Percentiles rank a stretch among this genome's conserved stretches.
phyloP scores from a whole-genome alignment of 768 basidiomycete species.

The Pleurotus tuber-regium region DNA sequence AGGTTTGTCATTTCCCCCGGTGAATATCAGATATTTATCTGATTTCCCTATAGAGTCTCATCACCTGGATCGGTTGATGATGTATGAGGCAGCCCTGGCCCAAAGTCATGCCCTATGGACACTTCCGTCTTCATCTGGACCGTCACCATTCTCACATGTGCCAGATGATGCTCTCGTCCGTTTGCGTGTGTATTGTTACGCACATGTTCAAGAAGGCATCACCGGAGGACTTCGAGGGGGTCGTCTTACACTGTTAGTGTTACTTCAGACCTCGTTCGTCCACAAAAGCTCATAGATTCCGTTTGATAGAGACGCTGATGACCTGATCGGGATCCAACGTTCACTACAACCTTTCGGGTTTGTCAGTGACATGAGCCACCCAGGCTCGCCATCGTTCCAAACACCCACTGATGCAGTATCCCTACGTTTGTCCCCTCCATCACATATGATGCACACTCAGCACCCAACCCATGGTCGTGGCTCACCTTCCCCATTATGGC shows the following conservation, averaged over 20 bases:
- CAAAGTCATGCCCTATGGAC: slow-evolving; percentile 79
- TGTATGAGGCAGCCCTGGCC: slow-evolving; percentile 80
- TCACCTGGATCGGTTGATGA: slow-evolving; percentile 50
- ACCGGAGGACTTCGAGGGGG: slow-evolving; percentile 83
- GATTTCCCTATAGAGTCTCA: slow-evolving; percentile 35
- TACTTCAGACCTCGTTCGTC: too few relatives aligned
- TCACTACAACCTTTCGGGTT: slow-evolving; percentile 44
- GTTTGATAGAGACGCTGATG: slow-evolving; percentile 73
- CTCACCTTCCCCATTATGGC: slow-evolving; percentile 41
- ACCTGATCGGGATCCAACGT: slow-evolving; percentile 69
- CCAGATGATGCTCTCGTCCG: slow-evolving; percentile 63
- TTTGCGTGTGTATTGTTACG: slow-evolving; percentile 87
- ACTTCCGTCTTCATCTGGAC: slow-evolving; percentile 44
- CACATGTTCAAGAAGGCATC: slow-evolving; percentile 82
- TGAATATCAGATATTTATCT: neutral
- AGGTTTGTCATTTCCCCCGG: slow-evolving; percentile 43
- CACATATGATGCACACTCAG: too few relatives aligned
- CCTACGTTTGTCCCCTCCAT: slow-evolving; percentile 11
- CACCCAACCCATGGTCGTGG: slow-evolving; percentile 5
- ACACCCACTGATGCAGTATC: slow-evolving; percentile 15
- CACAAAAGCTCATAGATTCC: too few relatives aligned
- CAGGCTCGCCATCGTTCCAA: slow-evolving; percentile 15
- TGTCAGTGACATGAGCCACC: slow-evolving; percentile 16
- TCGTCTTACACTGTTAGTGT: slow-evolving; percentile 70
- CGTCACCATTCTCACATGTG: slow-evolving; percentile 31